Base-by-base conservation (phyloP, 768 basidiomycete species). In the Trametes elegans region DNA sequence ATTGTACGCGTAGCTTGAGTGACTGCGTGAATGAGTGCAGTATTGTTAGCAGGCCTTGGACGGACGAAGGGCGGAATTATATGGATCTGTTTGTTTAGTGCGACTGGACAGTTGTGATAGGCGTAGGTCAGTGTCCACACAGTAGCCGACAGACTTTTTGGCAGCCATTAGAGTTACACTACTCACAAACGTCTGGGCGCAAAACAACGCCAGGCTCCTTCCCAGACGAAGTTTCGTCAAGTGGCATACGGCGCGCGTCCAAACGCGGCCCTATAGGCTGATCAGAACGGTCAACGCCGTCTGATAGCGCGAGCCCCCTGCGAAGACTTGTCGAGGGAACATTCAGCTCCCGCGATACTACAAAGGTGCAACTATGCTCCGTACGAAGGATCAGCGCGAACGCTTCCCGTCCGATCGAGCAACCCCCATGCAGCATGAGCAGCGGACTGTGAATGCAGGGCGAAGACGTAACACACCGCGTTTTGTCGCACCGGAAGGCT, bases 261-360 rank as follows among this genome's bases (percentile, higher is more conserved):
- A n/a, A 27, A 23, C 10, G 13, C 21, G 7, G 34, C 26, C 21
- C 6, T 24, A 26, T 6, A 32, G 4, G 2, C 31, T 8, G n/a
- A 53, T 53, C 51, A 44, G 51, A 44, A 53, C 13, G 34, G 34
- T 35, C 14, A n/a, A 8, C 19, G 24, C 16, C 36, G 42, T 44
- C 32, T 44, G 31, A 35, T 34, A 27, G 34, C 18, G 24, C 7
- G 24, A 31, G n/a, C 42, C 42, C 11, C 51, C 7, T 16, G 9
- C 34, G 51, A 38, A 29, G 34, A 26, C 34, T 18, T 19, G 42
- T 28, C 36, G 26, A 34, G 44, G 35, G 42, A 53, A 53, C n/a
- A 23, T 44, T 53, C 34, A 50, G 51, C 51, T 53, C 51, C 51
- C 51, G 51, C 51, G 51, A 53, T 53, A 43, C 51, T 53, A 53